A percentile compares a stretch with the other conserved stretches of the same genome.
Conservation (phyloP, 2,329 filamentous ascomycete species). For the Sporothrix brunneoviolacea region DNA sequence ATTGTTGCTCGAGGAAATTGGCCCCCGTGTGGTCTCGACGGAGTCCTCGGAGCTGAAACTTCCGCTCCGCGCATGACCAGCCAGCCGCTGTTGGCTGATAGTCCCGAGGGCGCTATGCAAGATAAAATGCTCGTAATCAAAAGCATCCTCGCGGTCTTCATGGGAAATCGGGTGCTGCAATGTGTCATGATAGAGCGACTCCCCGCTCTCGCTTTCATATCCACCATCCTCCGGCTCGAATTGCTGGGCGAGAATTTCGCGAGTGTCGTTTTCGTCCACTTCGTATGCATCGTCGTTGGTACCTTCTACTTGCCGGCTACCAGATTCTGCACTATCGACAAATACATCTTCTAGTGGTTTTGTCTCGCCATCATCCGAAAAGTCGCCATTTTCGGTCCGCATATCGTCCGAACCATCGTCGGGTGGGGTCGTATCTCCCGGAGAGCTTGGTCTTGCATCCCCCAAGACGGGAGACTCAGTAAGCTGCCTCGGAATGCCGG, state of each 20-base stretch:
- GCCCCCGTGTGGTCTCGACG: constrained; percentile 53
- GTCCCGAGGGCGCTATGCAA: constrained; percentile 85
- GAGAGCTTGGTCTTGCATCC: not conserved
- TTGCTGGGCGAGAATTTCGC: not conserved
- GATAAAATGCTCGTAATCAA: constrained; percentile 95
- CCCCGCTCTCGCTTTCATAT: constrained; percentile 55
- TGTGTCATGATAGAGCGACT: constrained; percentile 57
- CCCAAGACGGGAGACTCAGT: constrained; percentile 8
- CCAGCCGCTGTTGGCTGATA: constrained; percentile 50
- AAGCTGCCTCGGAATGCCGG: not conserved
- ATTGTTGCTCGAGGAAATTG: constrained; percentile 23
- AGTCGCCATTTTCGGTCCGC: constrained; percentile 33
- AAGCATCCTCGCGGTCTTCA: constrained; percentile 89
- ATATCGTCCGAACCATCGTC: constrained; percentile 34
- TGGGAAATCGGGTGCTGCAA: constrained; percentile 62
- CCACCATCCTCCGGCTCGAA: constrained; percentile 25
- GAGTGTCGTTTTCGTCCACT: constrained; percentile 27
- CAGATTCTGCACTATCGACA: constrained; percentile 18
- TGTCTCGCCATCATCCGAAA: constrained; percentile 20
- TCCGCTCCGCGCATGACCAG: constrained; percentile 36
- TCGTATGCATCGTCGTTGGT: constrained; percentile 26
- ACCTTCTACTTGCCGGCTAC: constrained; percentile 14
- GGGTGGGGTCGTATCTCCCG: not conserved
- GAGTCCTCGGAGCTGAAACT: constrained; percentile 56
- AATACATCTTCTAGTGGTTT: constrained; percentile 28